Percentiles rank a stretch among this genome's conserved stretches.
Conservation (phyloP, 257 asterid genomes). For the Solanum raphanifolium region DNA sequence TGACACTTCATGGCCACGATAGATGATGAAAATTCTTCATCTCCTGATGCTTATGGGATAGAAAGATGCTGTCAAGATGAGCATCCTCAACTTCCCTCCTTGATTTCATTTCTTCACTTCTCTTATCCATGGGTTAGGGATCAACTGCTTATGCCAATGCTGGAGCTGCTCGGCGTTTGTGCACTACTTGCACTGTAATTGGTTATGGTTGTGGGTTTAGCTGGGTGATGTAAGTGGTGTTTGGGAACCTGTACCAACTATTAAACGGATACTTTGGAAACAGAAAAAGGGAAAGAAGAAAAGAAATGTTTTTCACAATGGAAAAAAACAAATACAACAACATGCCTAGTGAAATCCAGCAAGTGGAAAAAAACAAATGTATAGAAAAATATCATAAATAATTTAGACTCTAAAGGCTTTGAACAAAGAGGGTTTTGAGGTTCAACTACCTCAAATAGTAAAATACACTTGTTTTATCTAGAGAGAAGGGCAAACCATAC, state of each 20-base stretch:
- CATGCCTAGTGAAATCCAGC: not conserved
- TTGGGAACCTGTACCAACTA: not conserved
- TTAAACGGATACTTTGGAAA: not conserved
- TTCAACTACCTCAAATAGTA: not conserved
- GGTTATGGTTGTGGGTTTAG: not conserved
- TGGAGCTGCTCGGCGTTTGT: not conserved
- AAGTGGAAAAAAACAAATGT: not conserved
- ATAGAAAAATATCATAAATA: not conserved
- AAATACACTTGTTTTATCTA: not conserved
- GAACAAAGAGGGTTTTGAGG: not conserved
- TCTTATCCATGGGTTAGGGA: not conserved
- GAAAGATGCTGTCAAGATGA: not conserved
- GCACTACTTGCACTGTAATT: not conserved
- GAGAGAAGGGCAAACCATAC: constrained; percentile 17
- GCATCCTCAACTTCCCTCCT: not conserved
- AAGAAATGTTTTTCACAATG: not conserved
- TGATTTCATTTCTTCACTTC: not conserved
- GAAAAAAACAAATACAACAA: not conserved
- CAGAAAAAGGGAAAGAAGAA: not conserved
- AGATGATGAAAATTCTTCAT: not conserved
- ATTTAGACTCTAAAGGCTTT: not conserved
- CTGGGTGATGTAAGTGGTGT: not conserved
- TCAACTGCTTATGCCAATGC: not conserved
- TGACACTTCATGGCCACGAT: not conserved
- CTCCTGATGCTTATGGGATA: not conserved